Percentiles rank a stretch among this genome's conserved stretches.
Evolutionary conservation across 805 yeast species (phyloP).

Genomic region (Millerozyma acaciae): DNA sequence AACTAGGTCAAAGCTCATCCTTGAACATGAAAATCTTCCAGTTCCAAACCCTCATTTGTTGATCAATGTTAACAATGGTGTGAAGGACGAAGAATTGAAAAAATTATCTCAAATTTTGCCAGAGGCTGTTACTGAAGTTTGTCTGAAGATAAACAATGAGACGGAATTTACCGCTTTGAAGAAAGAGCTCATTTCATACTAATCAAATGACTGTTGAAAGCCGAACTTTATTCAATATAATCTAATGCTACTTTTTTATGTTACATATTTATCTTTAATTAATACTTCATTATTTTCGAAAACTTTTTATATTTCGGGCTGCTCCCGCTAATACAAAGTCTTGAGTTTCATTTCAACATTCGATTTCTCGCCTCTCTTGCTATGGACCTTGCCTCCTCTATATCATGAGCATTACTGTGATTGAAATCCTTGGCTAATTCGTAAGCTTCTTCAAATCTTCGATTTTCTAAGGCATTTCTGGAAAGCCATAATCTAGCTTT

Average conservation of each 20-base stretch:
- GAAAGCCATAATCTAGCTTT: slow-evolving; percentile 89
- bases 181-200: slow-evolving; percentile 20
- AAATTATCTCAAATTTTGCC: slow-evolving; percentile 20
- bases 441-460: slow-evolving; percentile 65
- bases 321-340: no score
- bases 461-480: slow-evolving; percentile 51
- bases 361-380: slow-evolving; percentile 72
- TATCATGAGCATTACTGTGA: slow-evolving; percentile 73
- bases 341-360: slow-evolving; percentile 27
- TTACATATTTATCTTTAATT: slow-evolving; percentile 1
- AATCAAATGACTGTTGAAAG: slow-evolving; percentile 2
- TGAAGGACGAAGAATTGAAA: slow-evolving; percentile 23
- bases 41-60: slow-evolving; percentile 35
- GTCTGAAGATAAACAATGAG: slow-evolving; percentile 18
- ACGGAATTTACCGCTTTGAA: slow-evolving; percentile 25
- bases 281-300: neutral
- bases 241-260: neutral
- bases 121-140: slow-evolving; percentile 18
- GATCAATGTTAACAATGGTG: slow-evolving; percentile 29
- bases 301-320: neutral
- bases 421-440: slow-evolving; percentile 65
- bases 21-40: slow-evolving; percentile 73
- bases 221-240: neutral
- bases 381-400: slow-evolving; percentile 84
- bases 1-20: slow-evolving; percentile 57